phyloP scores from a whole-genome alignment of 306 rosid genomes.

The Inga laurina region DNA sequence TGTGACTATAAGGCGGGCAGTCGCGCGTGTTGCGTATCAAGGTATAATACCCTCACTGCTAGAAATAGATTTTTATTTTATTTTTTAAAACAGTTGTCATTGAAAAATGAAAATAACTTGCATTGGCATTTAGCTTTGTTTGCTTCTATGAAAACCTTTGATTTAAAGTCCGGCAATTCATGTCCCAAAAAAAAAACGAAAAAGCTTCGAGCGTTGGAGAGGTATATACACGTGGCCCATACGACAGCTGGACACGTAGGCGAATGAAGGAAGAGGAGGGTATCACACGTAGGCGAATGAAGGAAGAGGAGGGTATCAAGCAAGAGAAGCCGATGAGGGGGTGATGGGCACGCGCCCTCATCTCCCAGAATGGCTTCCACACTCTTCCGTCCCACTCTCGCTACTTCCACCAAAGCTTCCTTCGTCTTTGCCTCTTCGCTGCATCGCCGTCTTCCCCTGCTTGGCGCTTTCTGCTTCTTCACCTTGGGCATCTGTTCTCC shows the following conservation, averaged over 20 bases:
- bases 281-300: neutral
- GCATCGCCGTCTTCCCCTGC: conserved; percentile 81
- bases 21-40: no score
- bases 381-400: conserved; percentile 36
- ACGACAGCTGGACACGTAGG: neutral
- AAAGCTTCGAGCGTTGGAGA: neutral
- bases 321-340: conserved; percentile 19
- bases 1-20: neutral
- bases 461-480: conserved; percentile 77
- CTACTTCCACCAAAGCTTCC: conserved; percentile 7
- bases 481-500: conserved; percentile 59
- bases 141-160: no score
- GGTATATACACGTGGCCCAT: conserved; percentile 14
- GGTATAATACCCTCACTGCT: no score
- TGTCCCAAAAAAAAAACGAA: no score
- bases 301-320: conserved; percentile 27
- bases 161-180: no score
- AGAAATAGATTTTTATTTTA: no score
- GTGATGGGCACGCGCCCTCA: conserved; percentile 15
- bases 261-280: neutral
- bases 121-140: no score
- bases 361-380: conserved; percentile 56
- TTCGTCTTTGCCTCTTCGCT: conserved; percentile 35
- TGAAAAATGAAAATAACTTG: no score
- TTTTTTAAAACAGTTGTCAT: no score